Evolutionary conservation across 495 filamentous ascomycete genomes (phyloP).

Genomic region (Extremus antarcticus): DNA sequence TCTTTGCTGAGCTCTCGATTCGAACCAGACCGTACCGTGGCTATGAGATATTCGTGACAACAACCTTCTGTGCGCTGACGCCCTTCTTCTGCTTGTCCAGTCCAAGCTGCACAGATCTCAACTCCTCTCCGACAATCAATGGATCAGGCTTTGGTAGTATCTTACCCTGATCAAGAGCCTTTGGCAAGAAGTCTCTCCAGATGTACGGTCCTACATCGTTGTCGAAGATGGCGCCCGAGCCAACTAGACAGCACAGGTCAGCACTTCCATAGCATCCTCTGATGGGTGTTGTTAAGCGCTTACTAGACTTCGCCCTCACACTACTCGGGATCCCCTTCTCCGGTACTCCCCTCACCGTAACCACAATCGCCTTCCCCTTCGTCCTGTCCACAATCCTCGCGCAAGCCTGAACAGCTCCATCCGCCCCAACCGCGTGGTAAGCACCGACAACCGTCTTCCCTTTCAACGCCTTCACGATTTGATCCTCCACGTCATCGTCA

Average conservation of each 20-base stretch:
- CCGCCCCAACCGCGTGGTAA: constrained; percentile 14
- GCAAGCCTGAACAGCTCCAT: constrained; percentile 11
- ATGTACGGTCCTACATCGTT: constrained; percentile 24
- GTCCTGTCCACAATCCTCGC: constrained; percentile 16
- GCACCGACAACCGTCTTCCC: constrained; percentile 23
- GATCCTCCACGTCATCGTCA: constrained; percentile 22
- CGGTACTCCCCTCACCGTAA: constrained; percentile 13
- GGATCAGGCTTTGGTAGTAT: constrained; percentile 22
- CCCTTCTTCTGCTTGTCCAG: constrained; percentile 19
- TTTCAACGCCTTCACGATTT: constrained; percentile 23
- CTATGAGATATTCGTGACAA: constrained; percentile 15
- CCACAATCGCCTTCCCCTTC: constrained; percentile 19
- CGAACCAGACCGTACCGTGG: too few relatives aligned
- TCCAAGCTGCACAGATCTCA: constrained; percentile 16
- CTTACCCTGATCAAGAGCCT: constrained; percentile 12
- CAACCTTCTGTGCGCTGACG: constrained; percentile 17
- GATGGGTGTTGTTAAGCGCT: background rate
- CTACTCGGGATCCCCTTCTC: constrained; percentile 12
- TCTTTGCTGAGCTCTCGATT: too few relatives aligned
- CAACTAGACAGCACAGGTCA: background rate
- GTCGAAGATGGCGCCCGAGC: constrained; percentile 11
- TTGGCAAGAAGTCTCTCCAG: constrained; percentile 22
- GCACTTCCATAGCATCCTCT: background rate
- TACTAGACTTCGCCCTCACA: constrained; percentile 14
- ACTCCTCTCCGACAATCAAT: constrained; percentile 21